Evolutionary conservation across 208 protist genomes (phyloP).

Genomic region (Trypanosoma conorhini): DNA sequence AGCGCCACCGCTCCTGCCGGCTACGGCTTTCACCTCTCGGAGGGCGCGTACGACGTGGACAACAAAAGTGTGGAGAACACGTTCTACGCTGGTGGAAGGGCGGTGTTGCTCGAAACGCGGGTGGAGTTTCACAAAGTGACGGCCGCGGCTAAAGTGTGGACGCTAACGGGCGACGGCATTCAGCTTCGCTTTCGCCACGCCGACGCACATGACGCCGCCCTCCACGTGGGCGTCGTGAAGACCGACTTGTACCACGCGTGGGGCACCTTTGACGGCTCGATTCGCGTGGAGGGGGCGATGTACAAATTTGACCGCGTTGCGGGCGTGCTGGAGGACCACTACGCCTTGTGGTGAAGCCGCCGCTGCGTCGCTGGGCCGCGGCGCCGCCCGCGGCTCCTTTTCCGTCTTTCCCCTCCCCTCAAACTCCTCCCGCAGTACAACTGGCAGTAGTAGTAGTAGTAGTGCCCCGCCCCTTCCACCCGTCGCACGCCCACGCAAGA

Average conservation of each 20-base stretch:
- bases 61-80: slow-evolving; percentile 39
- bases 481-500: too few relatives aligned
- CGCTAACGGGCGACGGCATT: slow-evolving; percentile 27
- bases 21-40: slow-evolving; percentile 46
- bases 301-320: slow-evolving; percentile 27
- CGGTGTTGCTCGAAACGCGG: slow-evolving; percentile 28
- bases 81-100: slow-evolving; percentile 21
- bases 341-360: slow-evolving; percentile 35
- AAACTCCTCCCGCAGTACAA: too few relatives aligned
- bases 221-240: slow-evolving; percentile 29
- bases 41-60: slow-evolving; percentile 39
- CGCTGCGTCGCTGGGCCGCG: not conserved
- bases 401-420: not conserved
- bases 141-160: slow-evolving; percentile 14
- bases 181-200: slow-evolving; percentile 29
- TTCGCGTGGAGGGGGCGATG: slow-evolving; percentile 13
- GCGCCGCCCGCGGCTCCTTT: not conserved
- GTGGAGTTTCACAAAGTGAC: slow-evolving; percentile 11
- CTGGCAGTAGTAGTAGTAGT: too few relatives aligned
- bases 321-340: slow-evolving; percentile 48
- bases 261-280: slow-evolving; percentile 39
- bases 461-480: too few relatives aligned
- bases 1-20: slow-evolving; percentile 27
- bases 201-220: slow-evolving; percentile 32
- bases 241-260: slow-evolving; percentile 43